Base-by-base conservation (phyloP, 139 green algal species). In the Microglena sp. region DNA sequence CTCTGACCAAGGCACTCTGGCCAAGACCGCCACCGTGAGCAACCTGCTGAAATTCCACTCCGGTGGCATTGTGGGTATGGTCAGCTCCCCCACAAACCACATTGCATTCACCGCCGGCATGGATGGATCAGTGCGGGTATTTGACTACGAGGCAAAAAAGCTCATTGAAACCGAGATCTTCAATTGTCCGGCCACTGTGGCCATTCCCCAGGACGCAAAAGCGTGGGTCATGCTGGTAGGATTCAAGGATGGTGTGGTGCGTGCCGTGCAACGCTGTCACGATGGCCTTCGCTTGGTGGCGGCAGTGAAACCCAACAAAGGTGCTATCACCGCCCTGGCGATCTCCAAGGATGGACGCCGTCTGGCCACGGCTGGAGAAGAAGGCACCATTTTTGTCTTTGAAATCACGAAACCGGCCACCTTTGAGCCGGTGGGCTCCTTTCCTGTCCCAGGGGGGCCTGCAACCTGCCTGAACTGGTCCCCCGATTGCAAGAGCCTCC, bases 331-430 rank as follows among this genome's bases (percentile, higher is more conserved):
- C 0, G 64, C 60, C 2, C 8, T 86, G 1, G 62, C 66, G 0
- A 34, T 84, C 32, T 79, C 67, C 0, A 43, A 63, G 30, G 70
- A 84, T 43, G 75, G 72, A 5, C 29, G 0, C 0, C 28, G 56
- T 2, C 43, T 87, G 27, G 86, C 72, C 2, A 81, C 68, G 1
- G 63, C 55, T 0, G 69, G 64, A 1, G 32, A 56, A n/a, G 78
- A 92, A 46, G 63, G 77, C 27, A 76, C 63, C 1, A 53, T 85
- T 0, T 92, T 89, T 65, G 84, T 92, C 60, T 82, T 92, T 43
- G 29, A 55, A n/a, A 11, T 84, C 24, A 33, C 31, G 7, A 44
- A 43, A 8, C 60, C 33, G 28, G 60, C 50, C 18, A 32, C 65
- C 32, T 53, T 74, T 50, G 26, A 59, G 50, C 68, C 60, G 34